Conservation (phyloP, 2,329 filamentous ascomycete genomes). For the Coleophoma cylindrospora region DNA sequence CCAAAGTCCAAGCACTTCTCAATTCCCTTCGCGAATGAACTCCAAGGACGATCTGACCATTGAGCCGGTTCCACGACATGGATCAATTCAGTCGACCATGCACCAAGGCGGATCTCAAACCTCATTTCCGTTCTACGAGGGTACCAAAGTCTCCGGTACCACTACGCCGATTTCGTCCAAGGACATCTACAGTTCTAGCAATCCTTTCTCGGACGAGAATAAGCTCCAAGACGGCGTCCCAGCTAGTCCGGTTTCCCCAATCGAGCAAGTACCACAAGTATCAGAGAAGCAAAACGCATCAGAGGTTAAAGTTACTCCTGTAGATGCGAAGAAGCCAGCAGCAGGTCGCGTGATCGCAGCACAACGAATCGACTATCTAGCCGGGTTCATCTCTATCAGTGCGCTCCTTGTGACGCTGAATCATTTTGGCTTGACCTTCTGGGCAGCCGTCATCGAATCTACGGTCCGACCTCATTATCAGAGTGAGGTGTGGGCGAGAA, state of each 20-base stretch:
- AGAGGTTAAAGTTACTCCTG: conserved; percentile 21
- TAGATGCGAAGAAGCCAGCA: background rate
- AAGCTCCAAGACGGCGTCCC: too few species aligned
- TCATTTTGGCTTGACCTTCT: conserved; percentile 39
- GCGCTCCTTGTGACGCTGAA: conserved; percentile 38
- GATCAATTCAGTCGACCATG: background rate
- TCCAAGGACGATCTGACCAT: conserved; percentile 2
- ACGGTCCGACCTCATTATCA: conserved; percentile 30
- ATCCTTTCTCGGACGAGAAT: too few species aligned
- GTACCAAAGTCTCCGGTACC: too few species aligned
- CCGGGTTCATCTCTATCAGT: conserved; percentile 37
- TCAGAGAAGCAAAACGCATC: conserved; percentile 19
- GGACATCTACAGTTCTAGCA: too few species aligned
- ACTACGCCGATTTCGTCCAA: too few species aligned
- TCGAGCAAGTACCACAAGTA: too few species aligned
- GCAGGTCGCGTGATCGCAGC: conserved; percentile 1
- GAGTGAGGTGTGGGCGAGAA: conserved; percentile 34
- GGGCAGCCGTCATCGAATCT: conserved; percentile 32
- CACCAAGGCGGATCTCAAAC: too few species aligned
- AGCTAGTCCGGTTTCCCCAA: too few species aligned
- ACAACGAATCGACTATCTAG: conserved; percentile 38
- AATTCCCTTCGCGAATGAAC: background rate
- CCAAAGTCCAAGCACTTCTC: conserved; percentile 1
- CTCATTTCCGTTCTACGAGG: too few species aligned
- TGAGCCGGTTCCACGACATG: background rate